A percentile compares a stretch with the other conserved stretches of the same genome.
Evolutionary conservation across 2,329 filamentous ascomycete genomes (phyloP).

Genomic region (Fusarium sublunatum): DNA sequence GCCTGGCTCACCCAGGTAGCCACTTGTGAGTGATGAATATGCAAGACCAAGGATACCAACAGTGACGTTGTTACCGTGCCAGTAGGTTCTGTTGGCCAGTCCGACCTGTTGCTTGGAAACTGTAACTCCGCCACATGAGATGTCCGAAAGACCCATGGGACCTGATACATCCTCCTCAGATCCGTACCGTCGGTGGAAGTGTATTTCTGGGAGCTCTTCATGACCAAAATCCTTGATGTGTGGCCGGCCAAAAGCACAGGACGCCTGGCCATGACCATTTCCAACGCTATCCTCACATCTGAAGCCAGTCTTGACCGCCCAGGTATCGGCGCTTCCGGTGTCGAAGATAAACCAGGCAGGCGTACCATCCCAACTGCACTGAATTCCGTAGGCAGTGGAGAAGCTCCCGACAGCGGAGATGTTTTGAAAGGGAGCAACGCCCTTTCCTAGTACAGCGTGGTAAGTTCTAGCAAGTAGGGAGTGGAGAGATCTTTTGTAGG

Average conservation of each 20-base stretch:
- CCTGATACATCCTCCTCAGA: constrained; percentile 62
- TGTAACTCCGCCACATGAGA: constrained; percentile 58
- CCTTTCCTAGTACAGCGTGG: constrained; percentile 30
- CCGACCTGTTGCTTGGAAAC: constrained; percentile 61
- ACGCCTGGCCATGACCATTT: constrained; percentile 44
- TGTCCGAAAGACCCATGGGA: constrained; percentile 59
- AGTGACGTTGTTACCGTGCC: constrained; percentile 64
- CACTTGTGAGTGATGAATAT: constrained; percentile 62
- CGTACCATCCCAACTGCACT: constrained; percentile 54
- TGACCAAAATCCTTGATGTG: constrained; percentile 55
- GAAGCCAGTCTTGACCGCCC: constrained; percentile 57
- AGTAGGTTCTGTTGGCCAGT: constrained; percentile 61
- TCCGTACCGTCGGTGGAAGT: constrained; percentile 60
- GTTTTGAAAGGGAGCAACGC: constrained; percentile 49
- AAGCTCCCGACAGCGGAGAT: constrained; percentile 53
- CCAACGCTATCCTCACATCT: constrained; percentile 55
- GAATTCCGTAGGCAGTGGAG: constrained; percentile 57
- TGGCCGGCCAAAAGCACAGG: constrained; percentile 57
- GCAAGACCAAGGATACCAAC: constrained; percentile 64
- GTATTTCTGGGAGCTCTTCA: constrained; percentile 54
- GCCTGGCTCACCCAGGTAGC: constrained; percentile 55
- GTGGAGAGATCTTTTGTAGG: constrained; percentile 44
- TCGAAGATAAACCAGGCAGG: constrained; percentile 59
- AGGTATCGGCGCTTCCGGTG: constrained; percentile 65
- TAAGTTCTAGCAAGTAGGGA: constrained; percentile 46